Evolutionary conservation across 768 basidiomycete species (phyloP), one percentile per base, ranked within the genome.

Genomic region (Collybiopsis luxurians): DNA sequence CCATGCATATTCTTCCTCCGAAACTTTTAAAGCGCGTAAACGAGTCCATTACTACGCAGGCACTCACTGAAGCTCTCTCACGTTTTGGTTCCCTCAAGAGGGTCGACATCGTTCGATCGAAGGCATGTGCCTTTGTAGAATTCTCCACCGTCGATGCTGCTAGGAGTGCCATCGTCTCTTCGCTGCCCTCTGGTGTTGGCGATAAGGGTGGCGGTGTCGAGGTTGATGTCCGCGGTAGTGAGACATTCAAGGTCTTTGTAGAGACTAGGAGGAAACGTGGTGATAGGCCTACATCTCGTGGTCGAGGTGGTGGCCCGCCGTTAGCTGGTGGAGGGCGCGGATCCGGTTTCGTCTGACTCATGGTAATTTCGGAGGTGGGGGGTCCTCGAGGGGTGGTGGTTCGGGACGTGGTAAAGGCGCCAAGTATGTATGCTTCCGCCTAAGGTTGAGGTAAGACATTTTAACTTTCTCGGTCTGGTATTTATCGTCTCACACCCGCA

Each of bases 81-180:
- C 84, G 86, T 30, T 95, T 95, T 69, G 93, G 93, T 0, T 77
- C 85, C 0, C 79, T 97, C 66, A 92, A 90, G 70, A 93, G 94
- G 12, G 72, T 95, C 40, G 95, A 98, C 71, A 86, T 97, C 61
- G 87, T 96, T 40, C 90, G 89, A 60, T 69, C 65, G 67, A 96
- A 92, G 70, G 92, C 91, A 0, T 98, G 95, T 67, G 95, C 95
- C 0, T 98, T 98, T 82, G 78, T 97, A 64, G 96, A 98, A 71
- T 98, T 95, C 76, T 69, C 66, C 23, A 73, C 74, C 1, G 70
- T 95, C 57, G 94, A 95, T 1, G 74, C 84, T 36, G 96, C 96
- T n/a, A 81, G 84, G 64, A 82, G 86, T 43, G 96, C 96, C 2
- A 96, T 99, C 67, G 73, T 81, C 26, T 79, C 89, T 2, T 88